Evolutionary conservation across 495 filamentous ascomycete genomes (phyloP), one percentile per base, ranked within the genome.

Genomic region (Neurospora tetraspora): DNA sequence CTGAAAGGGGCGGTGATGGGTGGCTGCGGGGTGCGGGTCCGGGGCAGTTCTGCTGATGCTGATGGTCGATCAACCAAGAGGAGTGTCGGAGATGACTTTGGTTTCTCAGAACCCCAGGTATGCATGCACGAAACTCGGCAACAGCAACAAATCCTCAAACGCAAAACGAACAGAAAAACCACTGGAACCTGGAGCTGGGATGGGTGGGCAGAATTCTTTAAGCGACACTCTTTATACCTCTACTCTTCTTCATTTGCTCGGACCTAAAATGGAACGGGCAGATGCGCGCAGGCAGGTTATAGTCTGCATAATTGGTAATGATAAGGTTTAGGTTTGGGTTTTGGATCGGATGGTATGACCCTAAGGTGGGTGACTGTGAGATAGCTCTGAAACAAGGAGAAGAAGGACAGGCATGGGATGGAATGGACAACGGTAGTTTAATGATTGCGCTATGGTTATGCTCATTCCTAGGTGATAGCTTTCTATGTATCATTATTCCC

Each of bases 1-100:
- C 20, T 82, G 77, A 76, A 20, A 23, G 12, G 27, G 1, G 27
- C 12, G 14, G 53, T 34, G 27, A 36, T 65, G 27, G 5, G 20
- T 61, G 45, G 7, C 27, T 61, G 11, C 14, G 5, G 40, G 11
- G 39, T 11, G 38, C 8, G 8, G 8, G 10, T 39, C 9, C 10
- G 9, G 10, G 39, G 39, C 4, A 12, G 39, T 12, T 39, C 10
- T 39, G 11, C 39, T 39, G 11, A 39, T 39, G 39, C 10, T 39
- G 31, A 34, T 34, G 31, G 31, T 31, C 31, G 31, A 31, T 11
- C 38, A 11, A 39, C 11, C 5, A 39, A 34, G 31, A 34, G 31
- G 31, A 34, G 31, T 34, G 31, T 5, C 31, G 31, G 31, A 34
- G 31, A 40, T 6, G 39, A 16, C 39, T 14, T 40, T 6, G 4